phyloP scores from a whole-genome alignment of 495 filamentous ascomycete genomes.

The Podospora bellae-mahoneyi region DNA sequence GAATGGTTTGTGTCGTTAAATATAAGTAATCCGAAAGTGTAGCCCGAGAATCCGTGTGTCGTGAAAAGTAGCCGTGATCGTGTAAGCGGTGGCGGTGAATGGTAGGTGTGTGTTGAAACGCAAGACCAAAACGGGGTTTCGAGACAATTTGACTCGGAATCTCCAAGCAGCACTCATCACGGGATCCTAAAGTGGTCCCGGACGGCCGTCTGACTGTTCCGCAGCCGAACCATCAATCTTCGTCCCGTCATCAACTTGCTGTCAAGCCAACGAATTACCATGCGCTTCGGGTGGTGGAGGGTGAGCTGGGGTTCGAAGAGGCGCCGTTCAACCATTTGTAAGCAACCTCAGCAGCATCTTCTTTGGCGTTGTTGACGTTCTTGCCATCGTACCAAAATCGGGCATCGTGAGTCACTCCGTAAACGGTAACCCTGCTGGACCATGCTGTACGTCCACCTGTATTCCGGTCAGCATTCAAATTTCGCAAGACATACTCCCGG shows the following conservation, averaged over 20 bases:
- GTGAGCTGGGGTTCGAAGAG: constrained; percentile 15
- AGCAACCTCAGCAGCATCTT: constrained; percentile 82
- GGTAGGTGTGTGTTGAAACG: background rate
- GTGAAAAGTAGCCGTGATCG: background rate
- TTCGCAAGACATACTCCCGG: background rate
- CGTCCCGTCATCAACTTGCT: background rate
- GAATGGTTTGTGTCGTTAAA: background rate
- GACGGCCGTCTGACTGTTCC: constrained; percentile 1
- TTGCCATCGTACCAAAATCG: constrained; percentile 91
- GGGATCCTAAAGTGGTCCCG: background rate
- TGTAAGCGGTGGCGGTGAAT: background rate
- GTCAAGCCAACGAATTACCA: background rate
- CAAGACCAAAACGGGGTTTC: constrained; percentile 1
- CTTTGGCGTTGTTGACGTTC: constrained; percentile 79
- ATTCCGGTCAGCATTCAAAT: background rate
- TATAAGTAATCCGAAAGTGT: background rate
- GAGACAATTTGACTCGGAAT: constrained; percentile 7
- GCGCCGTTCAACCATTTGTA: constrained; percentile 46
- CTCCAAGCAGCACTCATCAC: constrained; percentile 10
- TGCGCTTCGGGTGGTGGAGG: background rate
- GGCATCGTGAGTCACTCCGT: constrained; percentile 55
- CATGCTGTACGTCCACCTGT: constrained; percentile 87
- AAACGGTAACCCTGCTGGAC: constrained; percentile 68
- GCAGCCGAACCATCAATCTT: constrained; percentile 4
- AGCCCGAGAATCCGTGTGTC: background rate